phyloP scores from a whole-genome alignment of 1,284 basidiomycete species.

The Apiotrichum gamsii region DNA sequence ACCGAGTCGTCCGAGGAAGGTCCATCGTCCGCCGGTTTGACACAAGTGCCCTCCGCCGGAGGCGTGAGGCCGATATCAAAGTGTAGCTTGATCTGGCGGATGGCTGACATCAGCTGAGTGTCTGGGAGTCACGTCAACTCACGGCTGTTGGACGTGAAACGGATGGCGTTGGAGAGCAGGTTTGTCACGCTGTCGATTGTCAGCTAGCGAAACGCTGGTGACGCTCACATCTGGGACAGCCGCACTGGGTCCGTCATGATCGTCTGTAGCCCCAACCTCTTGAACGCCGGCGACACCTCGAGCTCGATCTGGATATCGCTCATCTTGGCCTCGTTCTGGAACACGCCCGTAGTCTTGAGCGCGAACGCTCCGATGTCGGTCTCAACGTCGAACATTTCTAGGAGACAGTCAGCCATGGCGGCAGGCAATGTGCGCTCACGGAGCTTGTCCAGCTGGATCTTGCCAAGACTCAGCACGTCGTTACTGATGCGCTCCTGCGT shows the following conservation, averaged over 20 bases:
- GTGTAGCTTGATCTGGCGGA: conserved; percentile 22
- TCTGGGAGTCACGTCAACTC: too few species aligned
- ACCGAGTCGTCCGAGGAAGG: conserved; percentile 2
- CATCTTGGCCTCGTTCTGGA: conserved; percentile 48
- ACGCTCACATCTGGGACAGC: conserved; percentile 40
- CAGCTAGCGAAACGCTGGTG: too few species aligned
- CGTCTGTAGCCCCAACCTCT: conserved; percentile 15
- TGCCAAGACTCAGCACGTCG: conserved; percentile 48
- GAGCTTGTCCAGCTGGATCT: conserved; percentile 47
- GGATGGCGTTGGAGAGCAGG: conserved; percentile 39
- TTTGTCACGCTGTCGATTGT: too few species aligned
- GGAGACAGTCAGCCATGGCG: conserved; percentile 28
- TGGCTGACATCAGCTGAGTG: conserved; percentile 8
- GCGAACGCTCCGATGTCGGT: conserved; percentile 39
- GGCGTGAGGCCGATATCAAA: conserved; percentile 15
- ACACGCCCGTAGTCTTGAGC: conserved; percentile 43
- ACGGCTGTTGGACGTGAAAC: conserved; percentile 34
- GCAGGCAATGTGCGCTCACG: conserved; percentile 35
- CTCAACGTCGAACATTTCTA: conserved; percentile 41
- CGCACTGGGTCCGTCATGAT: conserved; percentile 41
- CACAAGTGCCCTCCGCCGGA: conserved; percentile 9
- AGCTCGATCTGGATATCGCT: conserved; percentile 35
- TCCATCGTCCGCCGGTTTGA: not conserved
- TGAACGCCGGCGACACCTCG: conserved; percentile 25
- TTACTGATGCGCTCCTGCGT: conserved; percentile 49